Conservation (phyloP, 2,329 filamentous ascomycete species). For the Diaporthe caulivora region DNA sequence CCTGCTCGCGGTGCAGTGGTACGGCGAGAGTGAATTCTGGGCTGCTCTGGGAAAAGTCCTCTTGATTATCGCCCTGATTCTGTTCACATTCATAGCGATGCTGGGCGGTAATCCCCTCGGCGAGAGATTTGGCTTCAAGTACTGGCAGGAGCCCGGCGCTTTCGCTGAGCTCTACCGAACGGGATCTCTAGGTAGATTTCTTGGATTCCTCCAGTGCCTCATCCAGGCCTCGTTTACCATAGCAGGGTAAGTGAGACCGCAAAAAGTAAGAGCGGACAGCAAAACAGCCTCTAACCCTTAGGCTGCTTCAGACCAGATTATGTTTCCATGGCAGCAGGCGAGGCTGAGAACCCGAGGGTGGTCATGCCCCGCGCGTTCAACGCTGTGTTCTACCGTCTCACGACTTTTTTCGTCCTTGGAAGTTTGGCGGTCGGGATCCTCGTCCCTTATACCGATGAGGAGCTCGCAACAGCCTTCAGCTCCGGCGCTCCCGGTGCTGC, state of each 20-base stretch:
- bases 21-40: slow-evolving; percentile 65
- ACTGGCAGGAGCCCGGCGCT: slow-evolving; percentile 76
- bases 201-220: slow-evolving; percentile 82
- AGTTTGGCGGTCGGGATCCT: slow-evolving; percentile 71
- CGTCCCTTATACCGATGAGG: slow-evolving; percentile 69
- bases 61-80: slow-evolving; percentile 77
- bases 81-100: slow-evolving; percentile 87
- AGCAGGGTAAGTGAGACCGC: slow-evolving; percentile 52
- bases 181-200: slow-evolving; percentile 76
- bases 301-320: slow-evolving; percentile 66
- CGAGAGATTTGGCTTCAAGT: slow-evolving; percentile 79
- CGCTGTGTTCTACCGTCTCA: slow-evolving; percentile 79
- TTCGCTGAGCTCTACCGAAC: slow-evolving; percentile 75
- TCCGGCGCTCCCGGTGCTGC: slow-evolving; percentile 62
- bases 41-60: slow-evolving; percentile 79
- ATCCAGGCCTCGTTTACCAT: slow-evolving; percentile 79
- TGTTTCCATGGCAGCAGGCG: slow-evolving; percentile 67
- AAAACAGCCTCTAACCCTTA: neutral
- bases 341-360: slow-evolving; percentile 74
- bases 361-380: slow-evolving; percentile 79
- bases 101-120: slow-evolving; percentile 82
- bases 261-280: too few relatives aligned
- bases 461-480: slow-evolving; percentile 65
- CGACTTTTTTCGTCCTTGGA: slow-evolving; percentile 78
- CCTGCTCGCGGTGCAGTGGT: slow-evolving; percentile 30